Conservation (phyloP, 805 yeast genomes). For the Sugiyamaella qingdaonensis region DNA sequence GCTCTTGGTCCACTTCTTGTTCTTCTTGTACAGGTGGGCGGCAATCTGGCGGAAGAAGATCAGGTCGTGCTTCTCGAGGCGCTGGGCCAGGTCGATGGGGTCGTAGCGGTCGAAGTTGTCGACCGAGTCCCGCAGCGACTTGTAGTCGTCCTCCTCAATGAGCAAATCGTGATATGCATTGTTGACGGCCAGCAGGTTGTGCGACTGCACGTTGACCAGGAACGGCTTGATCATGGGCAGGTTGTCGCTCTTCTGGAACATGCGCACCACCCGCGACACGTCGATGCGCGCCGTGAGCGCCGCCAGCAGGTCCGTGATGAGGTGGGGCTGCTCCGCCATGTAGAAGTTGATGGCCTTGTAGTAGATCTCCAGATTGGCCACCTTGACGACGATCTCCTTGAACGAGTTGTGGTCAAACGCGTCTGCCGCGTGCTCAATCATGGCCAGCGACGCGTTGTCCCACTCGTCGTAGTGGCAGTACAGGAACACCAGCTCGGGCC, state of each 20-base stretch:
- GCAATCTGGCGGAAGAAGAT: slow-evolving; percentile 95
- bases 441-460: slow-evolving; percentile 96
- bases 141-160: slow-evolving; percentile 95
- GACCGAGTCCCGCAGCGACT: slow-evolving; percentile 79
- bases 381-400: slow-evolving; percentile 92
- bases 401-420: slow-evolving; percentile 92
- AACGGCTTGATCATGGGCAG: slow-evolving; percentile 95
- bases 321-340: slow-evolving; percentile 85
- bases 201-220: slow-evolving; percentile 82
- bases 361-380: slow-evolving; percentile 91
- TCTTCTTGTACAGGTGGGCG: slow-evolving; percentile 87
- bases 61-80: slow-evolving; percentile 86
- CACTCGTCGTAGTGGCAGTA: slow-evolving; percentile 98
- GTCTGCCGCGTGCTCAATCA: slow-evolving; percentile 91
- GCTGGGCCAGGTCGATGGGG: slow-evolving; percentile 83
- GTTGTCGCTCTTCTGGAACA: slow-evolving; percentile 93
- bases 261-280: slow-evolving; percentile 88
- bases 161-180: slow-evolving; percentile 92
- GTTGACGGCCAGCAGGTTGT: slow-evolving; percentile 87
- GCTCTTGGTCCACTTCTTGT: slow-evolving; percentile 89
- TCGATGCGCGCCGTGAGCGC: slow-evolving; percentile 87
- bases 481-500: slow-evolving; percentile 94
- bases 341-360: slow-evolving; percentile 96
- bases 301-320: slow-evolving; percentile 78
- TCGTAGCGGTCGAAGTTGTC: slow-evolving; percentile 90